Evolutionary conservation across 2,329 filamentous ascomycete genomes (phyloP).

Genomic region (Corniculantispora saksenae): DNA sequence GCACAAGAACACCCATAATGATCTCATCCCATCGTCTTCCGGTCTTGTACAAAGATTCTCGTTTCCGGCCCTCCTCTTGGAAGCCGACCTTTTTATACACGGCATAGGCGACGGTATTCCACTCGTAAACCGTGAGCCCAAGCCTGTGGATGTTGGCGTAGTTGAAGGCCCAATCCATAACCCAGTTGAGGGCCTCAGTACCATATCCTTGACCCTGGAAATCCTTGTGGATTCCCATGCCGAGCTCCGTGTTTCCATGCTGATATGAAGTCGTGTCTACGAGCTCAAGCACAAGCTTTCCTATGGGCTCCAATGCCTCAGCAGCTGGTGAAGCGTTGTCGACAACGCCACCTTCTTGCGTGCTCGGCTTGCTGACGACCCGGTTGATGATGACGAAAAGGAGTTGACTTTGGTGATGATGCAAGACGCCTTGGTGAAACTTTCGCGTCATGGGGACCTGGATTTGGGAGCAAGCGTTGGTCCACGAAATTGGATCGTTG

Average conservation of each 20-base stretch:
- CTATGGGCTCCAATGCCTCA: background rate
- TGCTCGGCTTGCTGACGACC: background rate
- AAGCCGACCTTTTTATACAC: constrained; percentile 47
- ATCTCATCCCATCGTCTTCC: constrained; percentile 36
- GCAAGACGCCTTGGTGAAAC: constrained; percentile 1
- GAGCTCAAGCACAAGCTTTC: background rate
- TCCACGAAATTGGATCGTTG: constrained; percentile 11
- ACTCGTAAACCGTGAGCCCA: constrained; percentile 40
- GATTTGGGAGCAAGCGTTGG: constrained; percentile 5
- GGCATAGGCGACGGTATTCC: constrained; percentile 40
- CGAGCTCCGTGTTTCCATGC: constrained; percentile 27
- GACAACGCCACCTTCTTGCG: background rate
- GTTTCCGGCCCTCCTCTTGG: constrained; percentile 39
- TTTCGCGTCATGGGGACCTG: constrained; percentile 10
- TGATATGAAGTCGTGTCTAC: background rate
- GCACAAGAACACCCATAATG: constrained; percentile 35
- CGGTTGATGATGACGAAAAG: constrained; percentile 16
- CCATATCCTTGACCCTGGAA: constrained; percentile 45
- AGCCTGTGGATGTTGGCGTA: constrained; percentile 44
- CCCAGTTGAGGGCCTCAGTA: constrained; percentile 45
- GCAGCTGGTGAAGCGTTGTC: background rate
- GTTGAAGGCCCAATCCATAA: constrained; percentile 44
- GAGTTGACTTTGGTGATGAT: background rate
- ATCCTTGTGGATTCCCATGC: constrained; percentile 34
- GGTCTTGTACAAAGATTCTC: constrained; percentile 35